A percentile compares a stretch with the other conserved stretches of the same genome.
Evolutionary conservation across 345 rosid genomes (phyloP).

Genomic region (Anastatica hierochuntica): DNA sequence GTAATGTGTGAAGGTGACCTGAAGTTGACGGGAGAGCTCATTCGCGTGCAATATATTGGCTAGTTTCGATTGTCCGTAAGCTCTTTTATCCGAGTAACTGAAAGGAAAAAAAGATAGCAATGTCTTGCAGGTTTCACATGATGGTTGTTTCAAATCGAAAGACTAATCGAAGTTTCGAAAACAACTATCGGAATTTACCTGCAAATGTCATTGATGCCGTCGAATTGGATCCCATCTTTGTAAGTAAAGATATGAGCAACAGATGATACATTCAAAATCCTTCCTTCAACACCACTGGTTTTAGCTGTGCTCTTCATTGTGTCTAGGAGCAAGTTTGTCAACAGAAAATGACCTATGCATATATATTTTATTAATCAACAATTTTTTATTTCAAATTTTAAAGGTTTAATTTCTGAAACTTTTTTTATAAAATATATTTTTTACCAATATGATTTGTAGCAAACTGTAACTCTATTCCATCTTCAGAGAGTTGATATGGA

Average conservation of each 20-base stretch:
- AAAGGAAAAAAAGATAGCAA: not conserved
- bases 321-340: conserved; percentile 75
- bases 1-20: conserved; percentile 35
- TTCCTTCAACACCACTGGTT: conserved; percentile 58
- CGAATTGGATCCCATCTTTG: conserved; percentile 51
- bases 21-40: conserved; percentile 75
- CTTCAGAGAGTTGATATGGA: conserved; percentile 67
- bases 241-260: conserved; percentile 69
- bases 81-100: conserved; percentile 79
- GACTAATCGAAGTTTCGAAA: not conserved
- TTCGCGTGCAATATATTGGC: conserved; percentile 83
- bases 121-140: too few relatives aligned
- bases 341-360: conserved; percentile 67
- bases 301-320: conserved; percentile 69
- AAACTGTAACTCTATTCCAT: conserved; percentile 68
- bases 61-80: conserved; percentile 89
- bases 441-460: conserved; percentile 78
- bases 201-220: conserved; percentile 41
- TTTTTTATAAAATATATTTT: not conserved
- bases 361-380: not conserved
- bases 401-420: not conserved
- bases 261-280: conserved; percentile 80
- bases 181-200: not conserved
- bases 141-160: not conserved
- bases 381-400: not conserved